These are phyloP conservation scores for Rubia tinctorum DNA, from an alignment of 305 asterid species.

Conservation along the genomic window DNA sequence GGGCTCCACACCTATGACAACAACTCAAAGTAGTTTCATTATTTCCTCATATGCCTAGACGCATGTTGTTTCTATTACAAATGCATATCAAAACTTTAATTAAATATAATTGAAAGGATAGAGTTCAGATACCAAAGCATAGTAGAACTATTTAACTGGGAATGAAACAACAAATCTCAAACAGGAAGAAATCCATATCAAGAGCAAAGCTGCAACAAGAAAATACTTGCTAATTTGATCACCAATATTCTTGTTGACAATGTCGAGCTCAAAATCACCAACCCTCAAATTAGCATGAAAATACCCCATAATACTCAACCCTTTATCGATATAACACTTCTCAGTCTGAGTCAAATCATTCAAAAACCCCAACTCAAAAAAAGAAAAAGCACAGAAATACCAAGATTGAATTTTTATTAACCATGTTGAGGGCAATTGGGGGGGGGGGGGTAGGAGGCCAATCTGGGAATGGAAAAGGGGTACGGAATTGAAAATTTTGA, in stretches of 20 bases:
- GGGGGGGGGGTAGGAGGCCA: conserved; percentile 84
- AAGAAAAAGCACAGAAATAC: neutral
- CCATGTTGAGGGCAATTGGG: conserved; percentile 90
- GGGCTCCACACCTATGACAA: conserved; percentile 70
- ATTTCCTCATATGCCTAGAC: conserved; percentile 79
- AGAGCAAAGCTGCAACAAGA: conserved; percentile 86
- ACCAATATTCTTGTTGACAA: conserved; percentile 80
- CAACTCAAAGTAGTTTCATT: conserved; percentile 77
- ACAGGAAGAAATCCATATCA: conserved; percentile 34
- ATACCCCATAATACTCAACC: conserved; percentile 42
- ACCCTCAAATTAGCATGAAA: conserved; percentile 70
- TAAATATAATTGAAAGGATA: too few relatives aligned
- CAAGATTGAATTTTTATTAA: conserved; percentile 14
- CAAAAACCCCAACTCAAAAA: conserved; percentile 3
- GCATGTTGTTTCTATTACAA: conserved; percentile 60
- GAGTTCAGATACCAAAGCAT: too few relatives aligned
- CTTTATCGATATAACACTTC: conserved; percentile 38
- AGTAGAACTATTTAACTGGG: too few relatives aligned
- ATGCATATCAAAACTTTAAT: too few relatives aligned
- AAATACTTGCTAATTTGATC: conserved; percentile 83
- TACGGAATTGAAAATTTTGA: conserved; percentile 74
- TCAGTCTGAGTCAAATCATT: conserved; percentile 33
- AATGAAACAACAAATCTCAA: too few relatives aligned
- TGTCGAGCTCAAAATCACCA: conserved; percentile 70
- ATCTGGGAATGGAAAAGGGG: conserved; percentile 92